Conservation (phyloP, 495 filamentous ascomycete genomes). For the Podospora comata region DNA sequence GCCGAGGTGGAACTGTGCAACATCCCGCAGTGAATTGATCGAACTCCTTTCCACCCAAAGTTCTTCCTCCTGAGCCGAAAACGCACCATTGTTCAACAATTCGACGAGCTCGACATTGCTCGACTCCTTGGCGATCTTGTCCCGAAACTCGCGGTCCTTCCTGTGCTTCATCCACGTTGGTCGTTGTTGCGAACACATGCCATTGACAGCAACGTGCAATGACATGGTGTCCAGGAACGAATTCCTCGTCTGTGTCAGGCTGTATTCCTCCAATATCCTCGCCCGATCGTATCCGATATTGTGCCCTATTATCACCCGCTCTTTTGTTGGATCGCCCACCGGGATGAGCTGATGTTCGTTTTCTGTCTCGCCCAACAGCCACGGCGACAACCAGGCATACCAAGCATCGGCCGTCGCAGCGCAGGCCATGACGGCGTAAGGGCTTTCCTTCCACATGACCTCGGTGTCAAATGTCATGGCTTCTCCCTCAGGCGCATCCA, state of each 20-base stretch:
- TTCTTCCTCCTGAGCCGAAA: slow-evolving; percentile 83
- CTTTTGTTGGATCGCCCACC: slow-evolving; percentile 65
- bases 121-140: slow-evolving; percentile 71
- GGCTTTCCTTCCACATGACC: slow-evolving; percentile 89
- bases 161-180: slow-evolving; percentile 96
- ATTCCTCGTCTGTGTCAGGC: slow-evolving; percentile 73
- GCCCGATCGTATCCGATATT: slow-evolving; percentile 96
- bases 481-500: slow-evolving; percentile 72
- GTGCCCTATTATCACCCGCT: slow-evolving; percentile 83
- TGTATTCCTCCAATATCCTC: slow-evolving; percentile 85
- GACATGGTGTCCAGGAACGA: slow-evolving; percentile 98
- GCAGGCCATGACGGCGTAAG: slow-evolving; percentile 94
- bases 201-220: slow-evolving; percentile 94
- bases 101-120: slow-evolving; percentile 66
- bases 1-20: slow-evolving; percentile 93
- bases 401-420: slow-evolving; percentile 81
- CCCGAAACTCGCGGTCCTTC: slow-evolving; percentile 80
- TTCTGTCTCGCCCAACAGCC: slow-evolving; percentile 82
- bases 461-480: slow-evolving; percentile 94
- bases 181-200: slow-evolving; percentile 96
- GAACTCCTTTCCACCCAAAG: slow-evolving; percentile 93
- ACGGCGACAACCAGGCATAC: slow-evolving; percentile 98
- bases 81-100: slow-evolving; percentile 62
- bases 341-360: slow-evolving; percentile 78
- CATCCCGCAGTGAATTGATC: slow-evolving; percentile 90